Base-by-base conservation (phyloP, 2,329 filamentous ascomycete genomes). In the Beauveria sp. region DNA sequence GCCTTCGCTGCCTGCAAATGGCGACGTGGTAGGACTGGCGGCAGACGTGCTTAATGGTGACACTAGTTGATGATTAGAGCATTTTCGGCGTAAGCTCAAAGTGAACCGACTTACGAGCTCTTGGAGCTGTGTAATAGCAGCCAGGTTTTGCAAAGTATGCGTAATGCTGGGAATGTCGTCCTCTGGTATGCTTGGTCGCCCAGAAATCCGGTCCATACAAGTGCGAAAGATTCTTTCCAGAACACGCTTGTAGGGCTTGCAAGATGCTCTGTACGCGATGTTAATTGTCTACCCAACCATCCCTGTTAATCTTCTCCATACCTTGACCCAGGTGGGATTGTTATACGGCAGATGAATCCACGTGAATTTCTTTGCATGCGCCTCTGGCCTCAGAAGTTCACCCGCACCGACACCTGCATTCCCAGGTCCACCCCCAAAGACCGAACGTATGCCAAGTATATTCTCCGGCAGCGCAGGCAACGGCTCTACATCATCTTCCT, bases 311-410 rank as follows among this genome's bases (percentile, higher is more conserved):
- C n/a, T 18, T 28, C 2, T 3, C 58, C 71, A 63, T 67, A 81
- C 81, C 73, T 81, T 82, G 2, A 84, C 82, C 82, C 82, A 85
- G 0, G 78, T 75, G 0, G 82, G 80, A 56, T 84, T 84, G 9
- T 81, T 84, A 30, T 79, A 84, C 0, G 82, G 80, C 20, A 83
- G 64, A 68, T 85, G 82, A 52, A 84, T 77, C 82, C 83, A 85
- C 65, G 80, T 77, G 64, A 84, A 84, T 67, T 79, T 83, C 26
- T 79, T 75, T 2, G 68, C 65, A 41, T 70, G 67, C 3, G 70
- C 66, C 44, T 72, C 67, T 2, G 74, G 74, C 59, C 69, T 73
- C 10, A 66, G 61, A 65, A 76, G 72, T 34, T 70, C 67, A 41
- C 67, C 63, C 0, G 69, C 69, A 14, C 73, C 71, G 1, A 69